Base-by-base conservation (phyloP, 192 early-diverging fungal species). In the Gonapodya prolifera region DNA sequence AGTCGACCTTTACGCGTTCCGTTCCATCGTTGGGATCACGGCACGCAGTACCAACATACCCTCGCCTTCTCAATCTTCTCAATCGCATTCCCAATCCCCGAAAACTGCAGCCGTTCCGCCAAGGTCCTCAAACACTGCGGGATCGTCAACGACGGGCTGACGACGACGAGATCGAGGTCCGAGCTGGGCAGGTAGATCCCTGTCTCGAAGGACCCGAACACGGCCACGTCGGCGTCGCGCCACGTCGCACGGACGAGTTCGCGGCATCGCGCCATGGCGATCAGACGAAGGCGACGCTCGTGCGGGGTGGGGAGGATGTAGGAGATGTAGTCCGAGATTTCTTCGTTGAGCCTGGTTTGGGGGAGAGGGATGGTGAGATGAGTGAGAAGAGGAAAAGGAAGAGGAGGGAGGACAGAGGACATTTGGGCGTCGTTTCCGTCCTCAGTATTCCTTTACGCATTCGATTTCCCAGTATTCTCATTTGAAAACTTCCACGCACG, bases 181-280 rank as follows among this genome's bases (percentile, higher is more conserved):
- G 93, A 93, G 61, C 93, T 87, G 0, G 95, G 95, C 30, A 98
- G 83, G 80, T 94, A 98, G 1, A 97, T 79, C 34, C 84, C 84
- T 0, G 97, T 95, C n/a, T 87, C 86, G 79, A 94, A 98, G 78
- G 92, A 94, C 8, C 97, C 97, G 89, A 95, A 98, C 29, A 91
- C 89, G 28, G 75, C 30, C 2, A 92, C 83, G 28, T 79, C 70
- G 1, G 84, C 84, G 0, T 83, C 76, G 0, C 79, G 77, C 80
- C 84, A 89, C 1, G 88, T 77, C 1, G 78, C 0, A 0, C 69
- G 34, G 1, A 87, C 83, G 36, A 93, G 81, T 0, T 84, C 78
- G 70, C 85, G 77, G 69, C 97, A 83, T 1, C 91, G 83, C 13
- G 89, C 85, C 0, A 96, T 82, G 0, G 92, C 89, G 79, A 88